A percentile compares a stretch with the other conserved stretches of the same genome.
Conservation (phyloP, 2,329 filamentous ascomycete species). For the Alternaria ethzedia region DNA sequence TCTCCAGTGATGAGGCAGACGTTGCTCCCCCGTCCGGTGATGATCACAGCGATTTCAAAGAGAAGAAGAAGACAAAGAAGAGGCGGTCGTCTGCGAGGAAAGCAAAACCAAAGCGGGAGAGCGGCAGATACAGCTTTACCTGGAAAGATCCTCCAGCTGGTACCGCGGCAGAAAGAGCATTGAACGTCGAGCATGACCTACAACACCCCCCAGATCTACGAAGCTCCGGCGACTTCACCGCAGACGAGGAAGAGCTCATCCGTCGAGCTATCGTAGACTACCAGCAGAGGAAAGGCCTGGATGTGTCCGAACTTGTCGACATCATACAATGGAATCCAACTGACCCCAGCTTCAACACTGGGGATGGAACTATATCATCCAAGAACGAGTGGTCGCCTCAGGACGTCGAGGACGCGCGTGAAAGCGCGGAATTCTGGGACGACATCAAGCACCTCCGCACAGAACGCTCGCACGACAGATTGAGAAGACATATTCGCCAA, state of each 20-base stretch:
- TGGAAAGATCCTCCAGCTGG: neutral
- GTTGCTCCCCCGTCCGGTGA: neutral
- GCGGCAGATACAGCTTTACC: neutral
- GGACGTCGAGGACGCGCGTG: constrained; percentile 9
- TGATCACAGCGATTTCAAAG: neutral
- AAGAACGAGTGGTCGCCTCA: constrained; percentile 1
- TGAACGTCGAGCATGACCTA: constrained; percentile 15
- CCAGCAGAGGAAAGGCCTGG: constrained; percentile 25
- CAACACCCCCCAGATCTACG: constrained; percentile 23
- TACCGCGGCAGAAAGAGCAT: constrained; percentile 22
- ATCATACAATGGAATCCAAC: constrained; percentile 25
- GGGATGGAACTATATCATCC: neutral
- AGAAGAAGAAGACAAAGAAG: neutral
- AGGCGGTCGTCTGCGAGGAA: neutral
- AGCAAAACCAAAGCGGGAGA: neutral
- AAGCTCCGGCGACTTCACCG: constrained; percentile 20
- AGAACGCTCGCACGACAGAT: constrained; percentile 38
- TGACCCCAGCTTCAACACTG: neutral
- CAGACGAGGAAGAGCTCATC: constrained; percentile 32
- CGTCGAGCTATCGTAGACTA: constrained; percentile 28
- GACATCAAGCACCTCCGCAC: constrained; percentile 40
- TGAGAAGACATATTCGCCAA: constrained; percentile 60
- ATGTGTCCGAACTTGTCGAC: constrained; percentile 22
- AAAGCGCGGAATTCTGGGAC: constrained; percentile 38
- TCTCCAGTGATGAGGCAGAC: constrained; percentile 1